phyloP scores from a whole-genome alignment of 208 protist species.

The Histomonas meleagridis region DNA sequence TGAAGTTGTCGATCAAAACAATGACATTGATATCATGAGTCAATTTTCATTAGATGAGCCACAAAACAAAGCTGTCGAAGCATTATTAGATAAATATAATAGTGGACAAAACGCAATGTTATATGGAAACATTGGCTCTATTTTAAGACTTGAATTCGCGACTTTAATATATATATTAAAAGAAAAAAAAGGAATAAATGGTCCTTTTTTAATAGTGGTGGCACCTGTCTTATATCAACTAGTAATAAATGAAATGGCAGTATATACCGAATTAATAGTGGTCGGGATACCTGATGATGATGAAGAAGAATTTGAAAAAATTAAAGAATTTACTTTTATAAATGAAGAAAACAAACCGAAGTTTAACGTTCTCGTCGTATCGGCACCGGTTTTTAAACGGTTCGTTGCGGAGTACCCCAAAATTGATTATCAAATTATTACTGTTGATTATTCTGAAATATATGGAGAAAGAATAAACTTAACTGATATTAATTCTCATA shows the following conservation, averaged over 20 bases:
- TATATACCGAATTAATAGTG: neutral
- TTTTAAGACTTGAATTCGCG: neutral
- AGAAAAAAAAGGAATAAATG: neutral
- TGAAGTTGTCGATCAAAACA: neutral
- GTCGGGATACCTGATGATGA: neutral
- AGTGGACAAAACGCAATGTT: neutral
- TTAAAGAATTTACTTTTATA: neutral
- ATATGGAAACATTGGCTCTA: neutral
- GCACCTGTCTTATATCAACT: neutral
- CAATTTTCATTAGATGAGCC: neutral
- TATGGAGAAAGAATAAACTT: too few relatives aligned
- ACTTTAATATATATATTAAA: neutral
- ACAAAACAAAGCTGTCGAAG: neutral
- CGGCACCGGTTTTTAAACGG: neutral
- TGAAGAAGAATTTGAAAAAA: neutral
- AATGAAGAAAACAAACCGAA: neutral
- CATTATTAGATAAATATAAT: neutral
- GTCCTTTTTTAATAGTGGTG: neutral
- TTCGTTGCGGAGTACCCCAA: neutral
- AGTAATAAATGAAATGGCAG: neutral
- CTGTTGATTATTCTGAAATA: neutral
- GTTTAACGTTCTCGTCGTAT: neutral
- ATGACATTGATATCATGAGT: neutral
- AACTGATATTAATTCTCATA: neutral
- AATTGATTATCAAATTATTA: neutral